Evolutionary conservation across 2,329 filamentous ascomycete species (phyloP), one percentile per base, ranked within the genome.

Genomic region (Davidsoniella australis): DNA sequence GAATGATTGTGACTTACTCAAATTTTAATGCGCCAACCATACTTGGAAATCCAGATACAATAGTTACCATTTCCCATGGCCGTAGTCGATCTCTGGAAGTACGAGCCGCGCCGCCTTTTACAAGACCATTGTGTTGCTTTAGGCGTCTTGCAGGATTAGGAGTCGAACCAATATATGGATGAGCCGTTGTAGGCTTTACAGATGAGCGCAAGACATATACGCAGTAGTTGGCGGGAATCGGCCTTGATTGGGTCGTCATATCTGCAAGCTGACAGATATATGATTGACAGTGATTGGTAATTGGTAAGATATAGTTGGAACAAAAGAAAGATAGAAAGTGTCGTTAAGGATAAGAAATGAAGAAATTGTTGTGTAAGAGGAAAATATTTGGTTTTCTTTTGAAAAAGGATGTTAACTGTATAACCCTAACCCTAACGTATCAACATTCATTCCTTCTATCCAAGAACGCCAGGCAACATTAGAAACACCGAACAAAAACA

Each of bases 181-280:
- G 51, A 37, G 41, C 48, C 2, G 74, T 77, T 24, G 74, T 71
- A 59, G 78, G 78, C 42, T 76, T 73, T 8, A 87, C 72, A 0
- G 80, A 87, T 0, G 89, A 95, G 17, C 88, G 82, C 36, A 96
- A 75, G 14, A 96, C 75, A 62, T 98, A 96, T 61, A 91, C 93
- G 56, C 85, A 86, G 61, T 96, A 96, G 55, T 95, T 81, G 1
- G 88, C 80, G 8, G 89, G 89, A 18, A 96, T 85, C 0, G 71
- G 78, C 56, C 70, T 75, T 18, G 62, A 54, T 43, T 66, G 57
- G 36, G 62, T 59, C 10, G 65, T 56, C 67, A 72, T 73, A 37
- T 6, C 49, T 12, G 17, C 10, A 18, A 18, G 24, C 38, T 17
- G 24, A 18, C 5, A 9, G 12, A 12, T 12, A 36, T 44, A 16